Conservation (phyloP, 257 asterid genomes). For the Ajuga chamaepitys region DNA sequence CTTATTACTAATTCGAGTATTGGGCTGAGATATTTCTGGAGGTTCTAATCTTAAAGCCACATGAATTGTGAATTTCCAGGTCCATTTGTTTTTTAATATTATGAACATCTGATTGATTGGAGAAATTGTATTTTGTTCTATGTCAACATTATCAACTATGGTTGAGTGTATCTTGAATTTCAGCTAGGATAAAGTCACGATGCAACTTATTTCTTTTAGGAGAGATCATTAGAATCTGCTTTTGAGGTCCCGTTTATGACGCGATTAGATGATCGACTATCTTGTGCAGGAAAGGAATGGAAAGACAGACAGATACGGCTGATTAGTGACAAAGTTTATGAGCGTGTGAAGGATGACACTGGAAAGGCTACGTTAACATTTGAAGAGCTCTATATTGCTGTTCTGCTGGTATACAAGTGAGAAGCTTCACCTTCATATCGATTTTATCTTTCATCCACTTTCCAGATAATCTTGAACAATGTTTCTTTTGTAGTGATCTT, state of each 20-base stretch:
- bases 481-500: constrained; percentile 50
- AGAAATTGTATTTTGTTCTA: neutral
- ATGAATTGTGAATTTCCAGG: too few species aligned
- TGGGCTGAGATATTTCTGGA: neutral
- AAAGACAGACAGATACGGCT: constrained; percentile 53
- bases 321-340: constrained; percentile 56
- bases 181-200: neutral
- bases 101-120: neutral
- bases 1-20: neutral
- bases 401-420: constrained; percentile 82
- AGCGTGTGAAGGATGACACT: constrained; percentile 49
- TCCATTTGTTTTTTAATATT: too few species aligned
- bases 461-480: neutral
- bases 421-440: constrained; percentile 8
- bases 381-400: constrained; percentile 85
- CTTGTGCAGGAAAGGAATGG: constrained; percentile 70
- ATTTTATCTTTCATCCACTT: neutral
- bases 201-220: neutral
- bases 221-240: neutral
- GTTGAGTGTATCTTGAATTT: neutral
- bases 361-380: constrained; percentile 55
- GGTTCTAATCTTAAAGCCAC: neutral
- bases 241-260: too few species aligned
- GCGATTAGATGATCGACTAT: too few species aligned
- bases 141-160: neutral